Conservation (phyloP, 1,284 basidiomycete species). For the Tetrapyrgos nigripes region DNA sequence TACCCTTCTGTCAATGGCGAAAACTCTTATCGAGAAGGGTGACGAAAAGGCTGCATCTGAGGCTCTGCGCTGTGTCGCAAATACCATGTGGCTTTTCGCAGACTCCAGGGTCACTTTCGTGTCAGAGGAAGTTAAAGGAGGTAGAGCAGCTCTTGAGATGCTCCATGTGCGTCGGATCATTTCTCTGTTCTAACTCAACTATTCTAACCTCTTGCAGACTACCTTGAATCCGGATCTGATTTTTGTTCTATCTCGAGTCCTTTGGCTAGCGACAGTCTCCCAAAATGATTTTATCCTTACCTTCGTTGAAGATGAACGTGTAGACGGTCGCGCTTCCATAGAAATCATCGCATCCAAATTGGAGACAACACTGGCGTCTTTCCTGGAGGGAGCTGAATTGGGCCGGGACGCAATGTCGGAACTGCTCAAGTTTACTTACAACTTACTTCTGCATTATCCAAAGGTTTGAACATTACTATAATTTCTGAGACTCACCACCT, state of each 20-base stretch:
- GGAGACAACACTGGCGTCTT: conserved; percentile 51
- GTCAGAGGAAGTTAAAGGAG: conserved; percentile 65
- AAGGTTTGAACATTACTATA: conserved; percentile 39
- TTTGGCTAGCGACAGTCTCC: conserved; percentile 75
- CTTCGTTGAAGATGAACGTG: conserved; percentile 65
- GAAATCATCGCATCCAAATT: conserved; percentile 66
- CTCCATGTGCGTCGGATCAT: conserved; percentile 58
- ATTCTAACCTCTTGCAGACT: neutral
- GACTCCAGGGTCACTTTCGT: conserved; percentile 64
- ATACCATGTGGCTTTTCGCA: conserved; percentile 74
- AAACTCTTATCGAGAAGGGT: conserved; percentile 49
- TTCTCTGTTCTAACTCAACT: no score
- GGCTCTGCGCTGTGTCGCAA: conserved; percentile 77
- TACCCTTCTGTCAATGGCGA: conserved; percentile 54
- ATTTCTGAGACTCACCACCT: neutral
- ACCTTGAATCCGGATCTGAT: conserved; percentile 65
- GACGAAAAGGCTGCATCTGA: conserved; percentile 68
- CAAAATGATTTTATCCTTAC: conserved; percentile 55
- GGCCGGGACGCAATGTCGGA: conserved; percentile 77
- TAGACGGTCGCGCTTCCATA: conserved; percentile 55
- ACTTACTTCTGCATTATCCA: conserved; percentile 75
- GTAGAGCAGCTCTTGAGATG: conserved; percentile 57
- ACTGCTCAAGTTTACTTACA: conserved; percentile 79
- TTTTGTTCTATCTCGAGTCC: conserved; percentile 76
- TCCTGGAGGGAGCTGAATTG: conserved; percentile 58